Conservation (phyloP, 2,329 filamentous ascomycete genomes). For the Arthrinium puccinioides region DNA sequence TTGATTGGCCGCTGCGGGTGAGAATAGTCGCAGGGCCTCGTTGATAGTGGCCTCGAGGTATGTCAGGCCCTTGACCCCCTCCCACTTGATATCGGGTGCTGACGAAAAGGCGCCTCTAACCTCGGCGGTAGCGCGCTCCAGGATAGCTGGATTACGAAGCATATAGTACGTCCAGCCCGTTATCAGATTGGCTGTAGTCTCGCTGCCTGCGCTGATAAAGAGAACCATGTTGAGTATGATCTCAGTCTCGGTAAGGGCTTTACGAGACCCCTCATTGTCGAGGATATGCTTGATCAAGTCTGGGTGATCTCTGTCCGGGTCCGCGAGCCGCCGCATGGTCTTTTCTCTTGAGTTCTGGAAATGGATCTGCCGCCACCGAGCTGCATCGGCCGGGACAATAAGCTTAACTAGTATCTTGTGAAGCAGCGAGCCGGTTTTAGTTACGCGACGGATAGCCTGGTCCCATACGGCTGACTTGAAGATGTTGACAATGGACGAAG, state of each 20-base stretch:
- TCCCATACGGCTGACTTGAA: neutral
- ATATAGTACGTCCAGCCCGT: slow-evolving; percentile 27
- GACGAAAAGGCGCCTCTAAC: slow-evolving; percentile 22
- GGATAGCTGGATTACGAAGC: slow-evolving; percentile 17
- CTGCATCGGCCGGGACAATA: neutral
- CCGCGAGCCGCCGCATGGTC: slow-evolving; percentile 1
- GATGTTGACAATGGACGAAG: slow-evolving; percentile 9
- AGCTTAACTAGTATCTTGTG: neutral
- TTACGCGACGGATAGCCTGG: neutral
- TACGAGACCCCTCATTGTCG: neutral
- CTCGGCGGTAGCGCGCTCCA: slow-evolving; percentile 21
- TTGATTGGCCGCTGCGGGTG: slow-evolving; percentile 10
- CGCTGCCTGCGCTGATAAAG: slow-evolving; percentile 34
- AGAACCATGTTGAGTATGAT: slow-evolving; percentile 2
- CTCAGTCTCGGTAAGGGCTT: neutral
- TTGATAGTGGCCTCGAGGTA: slow-evolving; percentile 29
- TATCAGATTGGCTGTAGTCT: slow-evolving; percentile 36
- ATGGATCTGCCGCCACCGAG: neutral
- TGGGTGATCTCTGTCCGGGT: neutral
- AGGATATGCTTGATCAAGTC: slow-evolving; percentile 2
- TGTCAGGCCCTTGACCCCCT: slow-evolving; percentile 13
- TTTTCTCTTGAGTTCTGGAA: neutral
- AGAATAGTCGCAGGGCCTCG: slow-evolving; percentile 30
- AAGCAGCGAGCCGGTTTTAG: neutral
- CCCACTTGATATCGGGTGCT: slow-evolving; percentile 24